These are phyloP conservation scores for Closterium sp. DNA, from an alignment of 139 green algal species.

Conservation along the genomic window DNA sequence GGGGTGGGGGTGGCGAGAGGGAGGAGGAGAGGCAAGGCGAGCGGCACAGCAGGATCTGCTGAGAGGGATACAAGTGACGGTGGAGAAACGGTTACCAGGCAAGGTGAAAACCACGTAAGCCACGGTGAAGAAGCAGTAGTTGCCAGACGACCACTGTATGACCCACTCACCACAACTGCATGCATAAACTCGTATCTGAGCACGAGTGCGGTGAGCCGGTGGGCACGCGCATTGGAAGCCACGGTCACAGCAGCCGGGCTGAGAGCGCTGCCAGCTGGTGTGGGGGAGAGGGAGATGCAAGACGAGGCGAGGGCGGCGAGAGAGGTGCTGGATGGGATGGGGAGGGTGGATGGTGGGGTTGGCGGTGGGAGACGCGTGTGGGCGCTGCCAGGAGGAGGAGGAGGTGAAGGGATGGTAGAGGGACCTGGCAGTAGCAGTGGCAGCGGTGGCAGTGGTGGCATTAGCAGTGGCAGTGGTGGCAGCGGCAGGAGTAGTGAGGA, in stretches of 20 bases:
- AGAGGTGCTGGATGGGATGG: not conserved
- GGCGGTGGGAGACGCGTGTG: not conserved
- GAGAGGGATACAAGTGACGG: too few species aligned
- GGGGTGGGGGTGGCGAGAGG: not conserved
- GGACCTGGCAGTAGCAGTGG: not conserved
- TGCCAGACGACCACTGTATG: too few species aligned
- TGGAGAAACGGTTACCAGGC: too few species aligned
- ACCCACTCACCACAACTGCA: too few species aligned
- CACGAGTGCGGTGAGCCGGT: not conserved
- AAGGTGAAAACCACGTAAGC: too few species aligned
- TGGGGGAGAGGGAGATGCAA: not conserved
- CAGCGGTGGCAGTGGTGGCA: too few species aligned
- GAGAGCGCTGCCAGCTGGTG: not conserved
- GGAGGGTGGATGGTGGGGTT: not conserved
- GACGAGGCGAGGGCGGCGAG: not conserved
- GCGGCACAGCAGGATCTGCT: too few species aligned
- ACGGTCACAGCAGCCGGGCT: not conserved
- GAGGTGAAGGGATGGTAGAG: not conserved
- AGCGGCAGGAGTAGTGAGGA: not conserved
- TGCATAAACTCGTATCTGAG: not conserved
- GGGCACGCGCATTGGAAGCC: not conserved
- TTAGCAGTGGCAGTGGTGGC: too few species aligned
- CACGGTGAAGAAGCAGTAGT: too few species aligned
- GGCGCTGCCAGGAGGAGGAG: not conserved
- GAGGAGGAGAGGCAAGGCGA: not conserved